Evolutionary conservation across 345 rosid genomes (phyloP).

Genomic region (Pugionium cornutum): DNA sequence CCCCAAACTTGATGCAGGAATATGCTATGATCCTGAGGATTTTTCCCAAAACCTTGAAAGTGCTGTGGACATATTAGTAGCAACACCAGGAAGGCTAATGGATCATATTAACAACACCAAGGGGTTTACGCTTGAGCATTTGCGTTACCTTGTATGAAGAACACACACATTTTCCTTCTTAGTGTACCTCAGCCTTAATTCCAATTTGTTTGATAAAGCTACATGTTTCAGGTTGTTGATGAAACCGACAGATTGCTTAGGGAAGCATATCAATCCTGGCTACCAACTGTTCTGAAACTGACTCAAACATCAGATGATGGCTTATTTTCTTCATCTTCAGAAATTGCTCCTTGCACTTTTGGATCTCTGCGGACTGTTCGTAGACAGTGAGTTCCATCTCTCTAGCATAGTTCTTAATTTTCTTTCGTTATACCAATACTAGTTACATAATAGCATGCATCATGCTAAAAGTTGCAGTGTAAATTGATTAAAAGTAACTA

Average conservation of each 20-base stretch:
- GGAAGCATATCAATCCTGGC: slow-evolving; percentile 96
- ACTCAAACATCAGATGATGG: slow-evolving; percentile 47
- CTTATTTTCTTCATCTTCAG: slow-evolving; percentile 38
- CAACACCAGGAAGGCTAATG: slow-evolving; percentile 99
- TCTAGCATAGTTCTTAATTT: not conserved
- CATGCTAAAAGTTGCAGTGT: not conserved
- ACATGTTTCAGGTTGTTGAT: slow-evolving; percentile 76
- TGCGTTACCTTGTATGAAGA: slow-evolving; percentile 80
- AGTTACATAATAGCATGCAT: not conserved
- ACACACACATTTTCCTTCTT: not conserved
- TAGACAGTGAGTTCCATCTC: slow-evolving; percentile 63
- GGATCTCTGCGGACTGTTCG: slow-evolving; percentile 72
- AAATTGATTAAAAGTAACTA: slow-evolving; percentile 17
- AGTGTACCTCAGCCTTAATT: not conserved
- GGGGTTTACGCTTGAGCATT: slow-evolving; percentile 94
- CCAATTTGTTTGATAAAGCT: not conserved
- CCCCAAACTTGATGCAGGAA: slow-evolving; percentile 79
- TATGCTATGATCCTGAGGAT: slow-evolving; percentile 79
- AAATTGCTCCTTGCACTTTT: slow-evolving; percentile 45
- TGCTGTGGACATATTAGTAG: slow-evolving; percentile 88
- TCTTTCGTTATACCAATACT: not conserved
- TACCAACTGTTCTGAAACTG: slow-evolving; percentile 78
- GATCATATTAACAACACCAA: slow-evolving; percentile 84
- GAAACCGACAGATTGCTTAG: slow-evolving; percentile 94
- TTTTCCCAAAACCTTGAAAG: slow-evolving; percentile 52